Conservation (phyloP, 202 grass and related monocot genomes). For the Miscanthus sacchariflorus region DNA sequence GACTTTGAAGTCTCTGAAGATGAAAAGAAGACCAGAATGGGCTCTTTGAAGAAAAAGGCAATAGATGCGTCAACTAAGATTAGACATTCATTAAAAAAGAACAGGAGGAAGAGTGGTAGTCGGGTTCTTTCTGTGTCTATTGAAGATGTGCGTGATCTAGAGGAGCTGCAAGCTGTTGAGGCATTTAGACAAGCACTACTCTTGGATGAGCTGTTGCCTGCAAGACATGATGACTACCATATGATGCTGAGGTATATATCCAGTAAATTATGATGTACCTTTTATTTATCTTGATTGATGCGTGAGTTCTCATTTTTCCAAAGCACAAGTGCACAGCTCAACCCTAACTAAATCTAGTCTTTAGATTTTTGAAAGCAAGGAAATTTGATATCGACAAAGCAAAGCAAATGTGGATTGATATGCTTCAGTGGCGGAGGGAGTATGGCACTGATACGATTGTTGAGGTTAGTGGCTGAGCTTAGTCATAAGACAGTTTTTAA, state of each 20-base stretch:
- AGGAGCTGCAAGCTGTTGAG: constrained; percentile 74
- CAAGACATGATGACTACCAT: constrained; percentile 95
- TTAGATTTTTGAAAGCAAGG: constrained; percentile 82
- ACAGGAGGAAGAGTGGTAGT: constrained; percentile 75
- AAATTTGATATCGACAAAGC: constrained; percentile 90
- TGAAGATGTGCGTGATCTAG: constrained; percentile 84
- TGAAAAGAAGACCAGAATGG: constrained; percentile 87
- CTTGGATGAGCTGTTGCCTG: constrained; percentile 77
- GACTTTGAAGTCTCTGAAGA: constrained; percentile 86
- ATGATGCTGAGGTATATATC: constrained; percentile 77
- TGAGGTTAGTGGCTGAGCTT: constrained; percentile 55
- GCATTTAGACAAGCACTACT: constrained; percentile 73
- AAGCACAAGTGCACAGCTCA: not conserved
- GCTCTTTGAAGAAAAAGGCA: constrained; percentile 89
- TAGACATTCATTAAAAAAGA: constrained; percentile 85
- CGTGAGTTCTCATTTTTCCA: constrained; percentile 7
- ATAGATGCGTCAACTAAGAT: constrained; percentile 86
- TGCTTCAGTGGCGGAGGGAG: constrained; percentile 86
- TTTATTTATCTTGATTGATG: not conserved
- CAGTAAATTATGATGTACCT: not conserved
- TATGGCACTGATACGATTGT: constrained; percentile 77
- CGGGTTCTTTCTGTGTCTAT: constrained; percentile 84
- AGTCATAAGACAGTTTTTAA: not conserved
- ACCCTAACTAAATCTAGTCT: constrained; percentile 23
- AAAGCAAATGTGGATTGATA: constrained; percentile 89